Evolutionary conservation across 148 eudicot genomes (phyloP).

Genomic region (Camellia japonica): DNA sequence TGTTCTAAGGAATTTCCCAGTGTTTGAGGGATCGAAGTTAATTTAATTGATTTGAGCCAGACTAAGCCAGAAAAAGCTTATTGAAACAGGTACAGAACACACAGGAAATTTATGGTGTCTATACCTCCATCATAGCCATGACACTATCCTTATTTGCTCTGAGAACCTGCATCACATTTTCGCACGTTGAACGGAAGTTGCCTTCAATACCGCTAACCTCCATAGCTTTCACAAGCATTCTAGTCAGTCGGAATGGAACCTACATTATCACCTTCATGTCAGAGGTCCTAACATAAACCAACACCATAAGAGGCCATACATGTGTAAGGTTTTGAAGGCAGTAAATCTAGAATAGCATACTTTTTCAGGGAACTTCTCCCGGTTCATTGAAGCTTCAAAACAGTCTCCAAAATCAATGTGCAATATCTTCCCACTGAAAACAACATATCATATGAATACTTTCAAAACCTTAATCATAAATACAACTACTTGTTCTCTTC

Average conservation of each 20-base stretch:
- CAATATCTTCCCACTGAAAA: conserved; percentile 88
- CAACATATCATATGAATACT: neutral
- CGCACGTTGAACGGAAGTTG: conserved; percentile 95
- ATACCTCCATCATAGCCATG: conserved; percentile 99
- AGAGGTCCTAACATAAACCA: neutral
- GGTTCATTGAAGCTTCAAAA: conserved; percentile 99
- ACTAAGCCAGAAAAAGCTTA: neutral
- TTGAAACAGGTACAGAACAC: neutral
- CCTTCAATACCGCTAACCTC: conserved; percentile 99
- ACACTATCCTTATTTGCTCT: conserved; percentile 95
- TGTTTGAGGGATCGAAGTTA: too few species aligned
- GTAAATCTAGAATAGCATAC: conserved; percentile 23
- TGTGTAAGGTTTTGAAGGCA: neutral
- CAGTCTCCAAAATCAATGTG: conserved; percentile 99
- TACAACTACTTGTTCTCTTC: neutral
- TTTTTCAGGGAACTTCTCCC: conserved; percentile 99
- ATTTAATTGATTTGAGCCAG: neutral
- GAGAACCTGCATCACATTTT: conserved; percentile 98
- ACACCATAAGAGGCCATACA: neutral
- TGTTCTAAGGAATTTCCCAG: neutral
- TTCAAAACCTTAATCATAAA: conserved; percentile 2
- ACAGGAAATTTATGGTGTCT: neutral
- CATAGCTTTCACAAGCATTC: conserved; percentile 99
- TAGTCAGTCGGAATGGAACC: conserved; percentile 98
- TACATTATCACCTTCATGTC: conserved; percentile 23